Evolutionary conservation across 139 green algal genomes (phyloP).

Genomic region (Picochlorum sp.): DNA sequence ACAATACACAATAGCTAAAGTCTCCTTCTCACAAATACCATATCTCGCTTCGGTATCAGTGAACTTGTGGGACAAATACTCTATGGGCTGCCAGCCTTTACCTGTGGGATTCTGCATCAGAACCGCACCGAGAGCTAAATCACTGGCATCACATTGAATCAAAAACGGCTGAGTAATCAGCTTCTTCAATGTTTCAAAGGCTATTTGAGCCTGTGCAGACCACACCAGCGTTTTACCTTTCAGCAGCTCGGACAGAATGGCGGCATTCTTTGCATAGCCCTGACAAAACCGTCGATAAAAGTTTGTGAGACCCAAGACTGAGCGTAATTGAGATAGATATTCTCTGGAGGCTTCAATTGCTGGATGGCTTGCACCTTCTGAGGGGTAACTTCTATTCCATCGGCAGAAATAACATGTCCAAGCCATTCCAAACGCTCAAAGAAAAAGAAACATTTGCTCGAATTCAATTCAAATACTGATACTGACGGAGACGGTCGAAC

Average conservation of each 20-base stretch:
- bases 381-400: too few relatives aligned
- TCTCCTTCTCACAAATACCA: slow-evolving; percentile 28
- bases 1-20: slow-evolving; percentile 32
- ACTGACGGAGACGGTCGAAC: neutral
- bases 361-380: too few relatives aligned
- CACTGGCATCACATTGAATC: neutral
- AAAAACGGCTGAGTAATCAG: neutral
- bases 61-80: slow-evolving; percentile 27
- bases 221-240: slow-evolving; percentile 20
- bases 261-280: slow-evolving; percentile 22
- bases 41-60: slow-evolving; percentile 35
- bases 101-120: slow-evolving; percentile 2
- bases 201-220: slow-evolving; percentile 6
- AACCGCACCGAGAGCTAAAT: neutral
- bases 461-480: slow-evolving; percentile 14
- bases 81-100: slow-evolving; percentile 16
- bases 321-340: slow-evolving; percentile 17
- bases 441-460: too few relatives aligned
- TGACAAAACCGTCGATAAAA: slow-evolving; percentile 42
- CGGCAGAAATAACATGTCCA: too few relatives aligned
- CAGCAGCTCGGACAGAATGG: slow-evolving; percentile 27
- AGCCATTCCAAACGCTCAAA: too few relatives aligned
- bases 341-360: neutral
- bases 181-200: slow-evolving; percentile 12
- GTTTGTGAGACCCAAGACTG: slow-evolving; percentile 44